These are phyloP conservation scores for Colletotrichum lindemuthianum DNA, from an alignment of 2,329 filamentous ascomycete genomes.

Conservation along the genomic window DNA sequence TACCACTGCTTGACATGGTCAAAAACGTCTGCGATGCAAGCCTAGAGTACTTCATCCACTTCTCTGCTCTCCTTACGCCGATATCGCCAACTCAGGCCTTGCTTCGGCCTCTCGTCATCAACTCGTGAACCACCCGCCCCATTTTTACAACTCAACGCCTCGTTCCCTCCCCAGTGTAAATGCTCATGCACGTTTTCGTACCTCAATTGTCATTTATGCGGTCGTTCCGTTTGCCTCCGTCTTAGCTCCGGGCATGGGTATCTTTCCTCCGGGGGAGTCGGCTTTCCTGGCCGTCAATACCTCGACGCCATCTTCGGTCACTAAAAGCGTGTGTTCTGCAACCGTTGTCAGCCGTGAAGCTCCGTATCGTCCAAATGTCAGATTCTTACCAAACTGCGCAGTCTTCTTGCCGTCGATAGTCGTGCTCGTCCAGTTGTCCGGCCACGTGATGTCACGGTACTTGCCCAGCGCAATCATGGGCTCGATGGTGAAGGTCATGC, in stretches of 20 bases:
- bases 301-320: conserved; percentile 85
- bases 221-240: conserved; percentile 29
- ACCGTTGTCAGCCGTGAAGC: conserved; percentile 37
- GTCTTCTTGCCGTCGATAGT: conserved; percentile 90
- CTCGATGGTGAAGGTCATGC: conserved; percentile 99
- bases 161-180: conserved; percentile 1
- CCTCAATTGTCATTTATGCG: conserved; percentile 11
- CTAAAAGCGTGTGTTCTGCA: conserved; percentile 81
- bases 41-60: not conserved
- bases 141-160: conserved; percentile 18
- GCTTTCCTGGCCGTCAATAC: conserved; percentile 78
- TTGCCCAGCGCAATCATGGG: conserved; percentile 97
- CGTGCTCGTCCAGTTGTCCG: conserved; percentile 97
- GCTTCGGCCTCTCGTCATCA: not conserved
- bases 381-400: conserved; percentile 83
- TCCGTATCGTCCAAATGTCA: conserved; percentile 45
- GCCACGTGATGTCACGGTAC: conserved; percentile 94
- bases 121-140: not conserved
- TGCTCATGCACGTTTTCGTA: conserved; percentile 13
- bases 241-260: conserved; percentile 64
- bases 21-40: no score
- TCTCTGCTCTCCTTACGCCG: not conserved
- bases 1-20: no score
- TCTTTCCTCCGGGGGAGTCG: conserved; percentile 79
- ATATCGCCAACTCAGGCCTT: not conserved